Evolutionary conservation across 139 green algal genomes (phyloP), one percentile per base, ranked within the genome.

Genomic region (Spirogloea muscicola): DNA sequence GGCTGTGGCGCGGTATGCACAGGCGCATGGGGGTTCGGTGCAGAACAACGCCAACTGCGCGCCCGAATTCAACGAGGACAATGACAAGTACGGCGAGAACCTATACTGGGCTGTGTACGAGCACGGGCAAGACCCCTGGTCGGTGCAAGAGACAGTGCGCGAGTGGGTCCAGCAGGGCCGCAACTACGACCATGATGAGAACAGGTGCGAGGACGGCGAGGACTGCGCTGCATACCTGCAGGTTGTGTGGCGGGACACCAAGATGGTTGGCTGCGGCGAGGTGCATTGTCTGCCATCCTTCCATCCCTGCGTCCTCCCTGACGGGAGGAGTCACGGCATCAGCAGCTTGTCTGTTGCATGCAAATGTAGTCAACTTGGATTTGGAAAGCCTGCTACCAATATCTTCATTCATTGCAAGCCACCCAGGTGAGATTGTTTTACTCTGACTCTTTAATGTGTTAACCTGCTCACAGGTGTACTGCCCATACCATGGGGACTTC

Each of bases 391-490:
- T 31, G 46, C 46, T 55, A 55, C 21, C 21, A 21, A 55, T 55
- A 55, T 55, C 21, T 21, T 55, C 21, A 21, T 31, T 21, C 21
- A 21, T 55, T 21, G 21, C 21, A 31, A 21, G 21, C 21, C 21
- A 31, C 21, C 46, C 46, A 31, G 21, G 21, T 21, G 21, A 21
- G 21, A 55, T 55, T 55, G 21, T 31, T 55, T 55, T 21, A 55
- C 21, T 31, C 46, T 21, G 21, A 55, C 21, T 62, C 9, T 62
- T 5, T 41, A 37, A n/a, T n/a, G n/a, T n/a, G n/a, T n/a, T n/a
- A n/a, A n/a, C n/a, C n/a, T n/a, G n/a, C n/a, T n/a, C 46, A 36
- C 59, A 68, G 59, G 59, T 68, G 59, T 68, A 51, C 27, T 68
- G 59, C 46, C 59, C 59, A 31, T 68, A 68, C 43, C 59, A 68